Conservation (phyloP, 2,329 filamentous ascomycete species). For the Decorospora gaudefroyi region DNA sequence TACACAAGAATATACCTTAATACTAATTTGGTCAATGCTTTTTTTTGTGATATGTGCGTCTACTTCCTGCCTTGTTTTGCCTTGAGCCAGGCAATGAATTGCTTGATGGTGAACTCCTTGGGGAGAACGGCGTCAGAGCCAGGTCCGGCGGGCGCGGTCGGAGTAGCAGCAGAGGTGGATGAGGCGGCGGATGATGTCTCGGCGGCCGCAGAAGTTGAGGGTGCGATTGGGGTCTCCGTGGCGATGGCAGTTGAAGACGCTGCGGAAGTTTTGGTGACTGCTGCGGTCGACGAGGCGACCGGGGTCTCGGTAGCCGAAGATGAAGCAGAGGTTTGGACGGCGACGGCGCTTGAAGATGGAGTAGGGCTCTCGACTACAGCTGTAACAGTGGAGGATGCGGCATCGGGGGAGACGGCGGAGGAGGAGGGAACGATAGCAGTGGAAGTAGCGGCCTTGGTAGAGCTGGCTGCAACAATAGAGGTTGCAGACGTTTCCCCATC, state of each 20-base stretch:
- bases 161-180: constrained; percentile 4
- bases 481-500: too few relatives aligned
- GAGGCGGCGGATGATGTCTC: constrained; percentile 8
- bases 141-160: constrained; percentile 16
- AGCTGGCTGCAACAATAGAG: constrained; percentile 1
- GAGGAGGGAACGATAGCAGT: too few relatives aligned
- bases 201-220: constrained; percentile 13
- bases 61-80: constrained; percentile 18
- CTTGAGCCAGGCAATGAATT: constrained; percentile 37
- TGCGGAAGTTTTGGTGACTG: constrained; percentile 3
- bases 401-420: too few relatives aligned
- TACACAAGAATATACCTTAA: too few relatives aligned
- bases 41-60: constrained; percentile 4
- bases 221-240: constrained; percentile 10
- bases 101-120: constrained; percentile 32
- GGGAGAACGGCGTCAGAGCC: constrained; percentile 25
- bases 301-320: constrained; percentile 8
- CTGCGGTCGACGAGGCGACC: constrained; percentile 10
- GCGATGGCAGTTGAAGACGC: constrained; percentile 13
- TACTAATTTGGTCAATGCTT: too few relatives aligned
- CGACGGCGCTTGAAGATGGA: constrained; percentile 10
- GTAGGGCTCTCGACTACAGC: constrained; percentile 11
- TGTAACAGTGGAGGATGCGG: neutral
- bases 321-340: constrained; percentile 4
- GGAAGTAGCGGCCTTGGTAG: neutral